Conservation (phyloP, 1,139 yeast species). For the Magnusiomyces magnusii region DNA sequence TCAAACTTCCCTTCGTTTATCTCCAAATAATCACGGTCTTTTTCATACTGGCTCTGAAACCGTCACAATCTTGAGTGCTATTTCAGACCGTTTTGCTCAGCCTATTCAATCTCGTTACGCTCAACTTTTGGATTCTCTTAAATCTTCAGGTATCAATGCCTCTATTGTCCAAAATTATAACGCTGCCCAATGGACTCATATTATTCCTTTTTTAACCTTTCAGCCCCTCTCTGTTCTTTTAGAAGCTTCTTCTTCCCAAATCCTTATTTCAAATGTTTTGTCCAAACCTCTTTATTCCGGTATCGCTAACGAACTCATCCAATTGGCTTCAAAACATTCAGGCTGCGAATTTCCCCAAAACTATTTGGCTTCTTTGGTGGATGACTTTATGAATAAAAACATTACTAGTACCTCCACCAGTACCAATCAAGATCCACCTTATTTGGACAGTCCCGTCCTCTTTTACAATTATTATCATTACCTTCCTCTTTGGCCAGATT, state of each 20-base stretch:
- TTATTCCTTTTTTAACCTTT: conserved; percentile 69
- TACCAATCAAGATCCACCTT: conserved; percentile 18
- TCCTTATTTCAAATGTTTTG: conserved; percentile 55
- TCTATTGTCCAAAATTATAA: conserved; percentile 11
- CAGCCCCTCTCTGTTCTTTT: conserved; percentile 68
- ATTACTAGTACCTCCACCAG: background rate
- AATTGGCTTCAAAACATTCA: conserved; percentile 12
- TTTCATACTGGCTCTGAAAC: conserved; percentile 16
- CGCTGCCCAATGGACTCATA: conserved; percentile 71
- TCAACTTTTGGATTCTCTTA: conserved; percentile 5
- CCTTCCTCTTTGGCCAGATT: conserved; percentile 55
- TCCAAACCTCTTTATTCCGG: conserved; percentile 85
- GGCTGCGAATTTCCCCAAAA: conserved; percentile 10
- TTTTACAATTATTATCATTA: conserved; percentile 56
- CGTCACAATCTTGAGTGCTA: conserved; percentile 16
- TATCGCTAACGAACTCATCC: conserved; percentile 27
- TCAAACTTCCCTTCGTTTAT: conserved; percentile 16
- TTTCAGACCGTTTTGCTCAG: conserved; percentile 18
- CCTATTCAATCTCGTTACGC: conserved; percentile 3
- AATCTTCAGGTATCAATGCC: conserved; percentile 16
- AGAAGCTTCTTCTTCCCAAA: conserved; percentile 57
- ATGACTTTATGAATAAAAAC: background rate
- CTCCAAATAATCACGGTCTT: conserved; percentile 14
- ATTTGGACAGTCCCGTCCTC: conserved; percentile 43
- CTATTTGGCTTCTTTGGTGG: conserved; percentile 8